phyloP scores from a whole-genome alignment of 2,329 filamentous ascomycete species.

The Claviceps pusilla region DNA sequence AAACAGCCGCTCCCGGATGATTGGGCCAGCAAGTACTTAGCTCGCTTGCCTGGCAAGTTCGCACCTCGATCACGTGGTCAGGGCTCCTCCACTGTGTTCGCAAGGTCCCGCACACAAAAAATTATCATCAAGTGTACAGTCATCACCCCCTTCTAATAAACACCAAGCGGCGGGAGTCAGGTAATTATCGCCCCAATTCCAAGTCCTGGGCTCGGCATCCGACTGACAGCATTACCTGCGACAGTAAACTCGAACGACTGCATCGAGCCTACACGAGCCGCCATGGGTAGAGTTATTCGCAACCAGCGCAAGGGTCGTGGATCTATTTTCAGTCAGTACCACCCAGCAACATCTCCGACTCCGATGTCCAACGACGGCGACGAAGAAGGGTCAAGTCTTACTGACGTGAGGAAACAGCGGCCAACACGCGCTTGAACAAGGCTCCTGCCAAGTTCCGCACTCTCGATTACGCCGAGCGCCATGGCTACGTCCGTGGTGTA shows the following conservation, averaged over 20 bases:
- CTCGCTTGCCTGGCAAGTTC: conserved; percentile 4
- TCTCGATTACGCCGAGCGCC: conserved; percentile 90
- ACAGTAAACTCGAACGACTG: conserved; percentile 19
- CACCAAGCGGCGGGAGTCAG: conserved; percentile 27
- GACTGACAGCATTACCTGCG: conserved; percentile 5
- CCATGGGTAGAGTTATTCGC: conserved; percentile 47
- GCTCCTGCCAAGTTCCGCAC: conserved; percentile 71
- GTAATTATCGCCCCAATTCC: conserved; percentile 17
- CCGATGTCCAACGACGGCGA: conserved; percentile 11
- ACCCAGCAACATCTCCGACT: conserved; percentile 10
- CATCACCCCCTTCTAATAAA: conserved; percentile 19
- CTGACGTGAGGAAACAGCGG: conserved; percentile 36
- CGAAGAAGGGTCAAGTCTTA: conserved; percentile 9
- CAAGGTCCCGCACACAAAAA: conserved; percentile 24
- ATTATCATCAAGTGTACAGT: conserved; percentile 15
- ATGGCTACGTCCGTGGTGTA: conserved; percentile 94
- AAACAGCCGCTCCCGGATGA: not conserved
- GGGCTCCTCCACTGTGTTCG: conserved; percentile 16
- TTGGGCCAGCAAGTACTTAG: not conserved
- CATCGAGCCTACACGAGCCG: conserved; percentile 22
- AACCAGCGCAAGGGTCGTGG: conserved; percentile 49
- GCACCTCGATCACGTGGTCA: conserved; percentile 20
- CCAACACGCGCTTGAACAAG: conserved; percentile 88
- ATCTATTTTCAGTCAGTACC: conserved; percentile 40
- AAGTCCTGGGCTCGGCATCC: conserved; percentile 8